Conservation (phyloP, 495 filamentous ascomycete species). For the Hyaloscypha finlandica region DNA sequence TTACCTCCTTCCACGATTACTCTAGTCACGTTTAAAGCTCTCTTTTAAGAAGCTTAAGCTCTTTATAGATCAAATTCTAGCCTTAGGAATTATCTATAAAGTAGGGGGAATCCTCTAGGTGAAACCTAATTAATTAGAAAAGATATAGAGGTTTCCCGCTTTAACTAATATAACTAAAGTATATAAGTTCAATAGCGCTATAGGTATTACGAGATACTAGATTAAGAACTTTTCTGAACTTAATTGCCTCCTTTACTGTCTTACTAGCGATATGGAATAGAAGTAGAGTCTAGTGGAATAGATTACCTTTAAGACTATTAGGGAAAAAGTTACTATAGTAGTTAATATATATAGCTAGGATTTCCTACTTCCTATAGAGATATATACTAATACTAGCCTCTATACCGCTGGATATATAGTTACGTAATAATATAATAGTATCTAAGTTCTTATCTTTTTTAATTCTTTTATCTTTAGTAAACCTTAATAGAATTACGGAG, state of each 20-base stretch:
- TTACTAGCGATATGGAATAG: not conserved
- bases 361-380: not conserved
- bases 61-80: not conserved
- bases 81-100: not conserved
- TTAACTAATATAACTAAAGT: not conserved
- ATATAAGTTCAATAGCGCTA: not conserved
- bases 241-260: not conserved
- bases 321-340: not conserved
- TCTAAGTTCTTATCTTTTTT: not conserved
- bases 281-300: not conserved
- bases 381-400: not conserved
- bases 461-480: not conserved
- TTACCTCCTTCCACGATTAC: not conserved
- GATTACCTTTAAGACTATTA: not conserved
- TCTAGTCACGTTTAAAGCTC: not conserved
- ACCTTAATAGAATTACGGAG: not conserved
- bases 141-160: not conserved
- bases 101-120: not conserved
- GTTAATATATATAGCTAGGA: not conserved
- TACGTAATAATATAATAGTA: not conserved
- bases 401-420: not conserved
- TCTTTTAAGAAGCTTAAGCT: constrained; percentile 3
- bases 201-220: not conserved
- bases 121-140: not conserved
- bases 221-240: not conserved